A percentile compares a stretch with the other conserved stretches of the same genome.
Evolutionary conservation across 768 basidiomycete genomes (phyloP).

Genomic region (Lanmaoa pseudosensibilis): DNA sequence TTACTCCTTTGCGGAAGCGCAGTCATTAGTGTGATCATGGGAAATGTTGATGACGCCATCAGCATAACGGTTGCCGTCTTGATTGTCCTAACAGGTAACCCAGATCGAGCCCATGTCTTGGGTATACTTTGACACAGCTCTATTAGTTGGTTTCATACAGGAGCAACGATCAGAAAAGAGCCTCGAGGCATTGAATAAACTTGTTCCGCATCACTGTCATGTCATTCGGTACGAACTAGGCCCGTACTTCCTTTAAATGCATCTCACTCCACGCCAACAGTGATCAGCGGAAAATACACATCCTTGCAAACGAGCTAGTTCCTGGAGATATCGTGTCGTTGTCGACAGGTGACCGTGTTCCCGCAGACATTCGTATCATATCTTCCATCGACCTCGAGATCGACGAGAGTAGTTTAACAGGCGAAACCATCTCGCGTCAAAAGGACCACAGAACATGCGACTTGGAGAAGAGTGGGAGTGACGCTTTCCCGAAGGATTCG

Average conservation of each 20-base stretch:
- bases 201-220: conserved; percentile 96
- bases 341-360: conserved; percentile 88
- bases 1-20: conserved; percentile 90
- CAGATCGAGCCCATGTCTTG: neutral
- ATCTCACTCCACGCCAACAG: conserved; percentile 7
- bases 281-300: conserved; percentile 62
- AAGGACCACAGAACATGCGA: conserved; percentile 63
- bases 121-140: neutral
- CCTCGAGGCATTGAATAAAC: conserved; percentile 91
- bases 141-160: conserved; percentile 87
- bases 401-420: conserved; percentile 93
- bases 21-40: conserved; percentile 84
- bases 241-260: neutral
- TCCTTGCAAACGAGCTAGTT: conserved; percentile 96
- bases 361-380: conserved; percentile 86
- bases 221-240: conserved; percentile 56
- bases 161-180: conserved; percentile 94
- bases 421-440: conserved; percentile 80
- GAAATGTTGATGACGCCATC: conserved; percentile 92
- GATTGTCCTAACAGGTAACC: conserved; percentile 88
- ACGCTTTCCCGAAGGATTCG: conserved; percentile 25
- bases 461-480: conserved; percentile 34
- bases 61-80: conserved; percentile 90
- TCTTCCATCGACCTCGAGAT: conserved; percentile 86
- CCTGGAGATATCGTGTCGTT: conserved; percentile 92